phyloP scores from a whole-genome alignment of 2,329 filamentous ascomycete species.

The Colletotrichum acutatum region DNA sequence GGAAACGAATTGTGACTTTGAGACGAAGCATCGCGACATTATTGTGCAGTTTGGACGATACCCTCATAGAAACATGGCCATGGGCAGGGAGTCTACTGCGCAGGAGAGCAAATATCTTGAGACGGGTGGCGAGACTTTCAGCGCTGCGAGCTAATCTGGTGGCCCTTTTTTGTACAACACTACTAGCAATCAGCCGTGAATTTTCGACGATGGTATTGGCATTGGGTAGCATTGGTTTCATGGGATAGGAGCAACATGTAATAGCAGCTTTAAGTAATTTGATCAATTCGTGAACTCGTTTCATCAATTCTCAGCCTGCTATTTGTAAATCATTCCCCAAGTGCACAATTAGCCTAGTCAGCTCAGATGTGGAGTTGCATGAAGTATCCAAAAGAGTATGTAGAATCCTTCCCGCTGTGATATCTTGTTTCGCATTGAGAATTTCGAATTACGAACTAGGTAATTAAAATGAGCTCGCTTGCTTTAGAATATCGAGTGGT shows the following conservation, averaged over 20 bases:
- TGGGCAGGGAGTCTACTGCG: constrained; percentile 59
- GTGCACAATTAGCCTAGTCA: too few species aligned
- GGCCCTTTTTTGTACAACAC: neutral
- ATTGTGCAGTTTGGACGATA: constrained; percentile 67
- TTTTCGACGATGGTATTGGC: neutral
- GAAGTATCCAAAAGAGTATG: too few species aligned
- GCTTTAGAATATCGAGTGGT: too few species aligned
- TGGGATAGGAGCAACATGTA: neutral
- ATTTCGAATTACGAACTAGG: too few species aligned
- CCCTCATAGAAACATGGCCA: constrained; percentile 64
- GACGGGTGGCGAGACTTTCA: constrained; percentile 54
- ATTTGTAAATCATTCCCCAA: too few species aligned
- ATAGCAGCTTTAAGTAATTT: too few species aligned
- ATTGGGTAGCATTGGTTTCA: neutral
- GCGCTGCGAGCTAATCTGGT: neutral
- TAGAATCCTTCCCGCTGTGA: too few species aligned
- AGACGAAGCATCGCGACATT: constrained; percentile 60
- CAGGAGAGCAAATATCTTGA: constrained; percentile 64
- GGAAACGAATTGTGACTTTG: constrained; percentile 44
- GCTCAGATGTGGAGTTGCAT: too few species aligned
- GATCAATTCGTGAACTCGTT: too few species aligned
- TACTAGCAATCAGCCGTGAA: neutral
- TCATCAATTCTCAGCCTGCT: too few species aligned
- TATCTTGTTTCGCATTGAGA: too few species aligned
- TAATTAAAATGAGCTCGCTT: too few species aligned